Base-by-base conservation (phyloP, 768 basidiomycete species). In the Rhodosporidiobolus odoratus region DNA sequence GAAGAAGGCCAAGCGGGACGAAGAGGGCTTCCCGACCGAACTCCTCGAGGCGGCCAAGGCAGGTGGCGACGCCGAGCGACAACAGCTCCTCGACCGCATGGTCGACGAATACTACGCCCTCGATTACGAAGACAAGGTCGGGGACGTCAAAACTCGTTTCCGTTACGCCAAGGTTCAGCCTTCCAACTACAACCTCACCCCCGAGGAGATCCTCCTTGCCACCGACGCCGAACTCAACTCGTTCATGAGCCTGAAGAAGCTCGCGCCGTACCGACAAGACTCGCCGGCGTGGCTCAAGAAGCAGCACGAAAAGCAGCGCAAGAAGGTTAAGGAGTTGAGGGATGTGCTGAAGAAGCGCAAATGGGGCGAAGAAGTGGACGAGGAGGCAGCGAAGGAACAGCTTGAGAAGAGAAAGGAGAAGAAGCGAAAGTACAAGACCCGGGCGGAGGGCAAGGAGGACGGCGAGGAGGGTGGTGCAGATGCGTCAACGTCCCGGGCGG, bases 51-150 rank as follows among this genome's bases (percentile, higher is more conserved):
- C 68, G 37, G 75, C 69, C 12, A 68, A 75, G 63, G 57, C 83
- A 43, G 76, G 80, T 2, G 82, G 83, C 58, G 82, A 81, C 40
- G 83, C 90, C 77, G 91, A 90, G 86, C 85, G 90, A 62, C 92
- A 92, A 79, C 82, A 84, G 60, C 88, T 88, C 76, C 79, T 93
- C 68, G 86, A 94, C 63, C 84, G 91, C 77, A 91, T 94, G 76
- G 89, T 97, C 89, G 89, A 92, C 70, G 90, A 92, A 79, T 83
- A 98, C 50, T 89, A 93, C 78, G 87, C 84, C 43, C 83, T 98
- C 25, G 95, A 97, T 70, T 95, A 97, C 82, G 97, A 97, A 79
- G 94, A 95, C 76, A 85, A 97, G 83, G 88, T 95, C 60, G 93
- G 87, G 12, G 91, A 88, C 78, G 81, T 93, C 77, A 88, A 92